Evolutionary conservation across 2,329 filamentous ascomycete species (phyloP), one percentile per base, ranked within the genome.

Genomic region (Beauveria sp.): DNA sequence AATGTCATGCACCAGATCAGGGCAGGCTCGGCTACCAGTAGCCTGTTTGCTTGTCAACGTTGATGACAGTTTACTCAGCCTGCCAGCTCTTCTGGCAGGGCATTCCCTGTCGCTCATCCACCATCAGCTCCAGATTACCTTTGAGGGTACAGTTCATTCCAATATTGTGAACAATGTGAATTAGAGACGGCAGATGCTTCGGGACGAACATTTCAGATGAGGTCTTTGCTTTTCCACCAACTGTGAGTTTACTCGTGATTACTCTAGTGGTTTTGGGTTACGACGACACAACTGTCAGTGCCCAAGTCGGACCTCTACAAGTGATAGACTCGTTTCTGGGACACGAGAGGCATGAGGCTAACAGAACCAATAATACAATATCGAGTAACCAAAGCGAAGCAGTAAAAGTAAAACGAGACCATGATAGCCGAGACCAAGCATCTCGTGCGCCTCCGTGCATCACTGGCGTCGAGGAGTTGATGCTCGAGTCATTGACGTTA

Each of bases 401-500:
- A 55, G 34, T 38, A 31, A 38, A 38, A 43, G 24, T 5, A 20
- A 50, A 59, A 59, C 31, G 14, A 51, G 18, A 16, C 16, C 46
- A 16, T 14, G 34, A 26, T 12, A 43, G 28, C 31, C 43, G 34
- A 24, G 22, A 59, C 56, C 26, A 18, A 14, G 18, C 10, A 59
- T 14, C 7, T 7, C 4, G 28, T 8, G 28, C 28, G 9, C 34
- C 34, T 31, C 22, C 20, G 46, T 51, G 48, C 46, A 26, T 59
- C 56, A 59, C 46, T 43, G 7, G 22, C 43, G 49, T 31, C 20
- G 31, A 40, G 22, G 46, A n/a, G 26, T 2, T 24, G 20, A 16
- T 50, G 46, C 56, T 59, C 18, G 56, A 59, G 56, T 59, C 56
- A 59, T 28, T 59, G 31, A 3, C 22, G 31, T 58, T 12, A 10